These are phyloP conservation scores for Centaurea solstitialis DNA, from an alignment of 129 eudicot species.

Conservation along the genomic window DNA sequence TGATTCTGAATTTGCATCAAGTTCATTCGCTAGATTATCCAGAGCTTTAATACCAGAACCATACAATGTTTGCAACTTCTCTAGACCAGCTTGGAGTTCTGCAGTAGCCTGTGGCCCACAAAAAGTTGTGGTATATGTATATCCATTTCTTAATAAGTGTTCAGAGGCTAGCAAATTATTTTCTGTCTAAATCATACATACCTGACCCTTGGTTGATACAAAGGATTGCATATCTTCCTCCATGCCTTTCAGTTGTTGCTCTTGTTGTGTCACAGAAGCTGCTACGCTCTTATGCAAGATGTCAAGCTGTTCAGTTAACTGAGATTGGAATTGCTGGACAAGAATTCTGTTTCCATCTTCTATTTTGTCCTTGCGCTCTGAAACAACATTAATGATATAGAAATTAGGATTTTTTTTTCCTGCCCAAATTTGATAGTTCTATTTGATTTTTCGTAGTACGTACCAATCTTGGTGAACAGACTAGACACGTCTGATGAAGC, in stretches of 20 bases:
- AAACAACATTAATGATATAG: constrained; percentile 5
- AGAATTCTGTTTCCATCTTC: constrained; percentile 87
- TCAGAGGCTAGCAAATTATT: not conserved
- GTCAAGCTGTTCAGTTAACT: constrained; percentile 80
- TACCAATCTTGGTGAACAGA: constrained; percentile 90
- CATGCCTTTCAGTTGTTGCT: constrained; percentile 79
- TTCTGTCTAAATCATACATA: constrained; percentile 37
- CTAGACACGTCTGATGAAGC: constrained; percentile 92
- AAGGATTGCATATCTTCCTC: constrained; percentile 95
- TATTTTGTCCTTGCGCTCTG: constrained; percentile 96
- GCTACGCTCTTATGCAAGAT: constrained; percentile 82
- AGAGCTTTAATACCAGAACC: constrained; percentile 84
- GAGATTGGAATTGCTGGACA: constrained; percentile 76
- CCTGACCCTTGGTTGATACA: constrained; percentile 87
- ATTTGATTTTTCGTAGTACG: not conserved
- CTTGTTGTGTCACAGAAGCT: constrained; percentile 88
- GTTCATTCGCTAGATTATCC: constrained; percentile 79
- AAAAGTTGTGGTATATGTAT: not conserved
- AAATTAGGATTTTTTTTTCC: not conserved
- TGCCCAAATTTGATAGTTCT: constrained; percentile 8
- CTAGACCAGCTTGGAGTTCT: constrained; percentile 63
- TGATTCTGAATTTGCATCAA: constrained; percentile 74
- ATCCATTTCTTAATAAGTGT: not conserved
- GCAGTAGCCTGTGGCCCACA: constrained; percentile 58
- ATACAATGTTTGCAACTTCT: constrained; percentile 65